phyloP scores from a whole-genome alignment of 2,329 filamentous ascomycete genomes.

The Pyrenophora seminiperda region DNA sequence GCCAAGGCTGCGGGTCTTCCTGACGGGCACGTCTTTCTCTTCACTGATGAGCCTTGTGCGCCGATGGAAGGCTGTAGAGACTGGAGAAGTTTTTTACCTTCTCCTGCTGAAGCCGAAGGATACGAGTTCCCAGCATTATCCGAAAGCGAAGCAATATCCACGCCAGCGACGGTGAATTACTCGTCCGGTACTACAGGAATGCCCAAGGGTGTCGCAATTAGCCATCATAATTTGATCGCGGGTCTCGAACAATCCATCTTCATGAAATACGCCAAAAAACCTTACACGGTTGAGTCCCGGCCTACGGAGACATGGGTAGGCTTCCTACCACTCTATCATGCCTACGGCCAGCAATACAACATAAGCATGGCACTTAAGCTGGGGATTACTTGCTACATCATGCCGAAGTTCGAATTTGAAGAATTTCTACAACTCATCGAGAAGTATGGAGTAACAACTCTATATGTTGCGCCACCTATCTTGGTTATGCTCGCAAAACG shows the following conservation, averaged over 20 bases:
- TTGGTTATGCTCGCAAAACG: constrained; percentile 53
- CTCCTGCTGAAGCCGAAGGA: constrained; percentile 31
- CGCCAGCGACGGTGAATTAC: constrained; percentile 57
- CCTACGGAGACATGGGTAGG: constrained; percentile 57
- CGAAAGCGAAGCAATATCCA: constrained; percentile 33
- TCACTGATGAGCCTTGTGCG: constrained; percentile 37
- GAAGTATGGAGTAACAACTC: constrained; percentile 45
- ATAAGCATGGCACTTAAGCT: constrained; percentile 52
- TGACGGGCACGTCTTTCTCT: constrained; percentile 39
- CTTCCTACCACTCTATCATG: constrained; percentile 51
- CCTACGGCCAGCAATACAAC: constrained; percentile 55
- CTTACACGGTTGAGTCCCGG: constrained; percentile 48
- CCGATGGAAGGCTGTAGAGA: constrained; percentile 34
- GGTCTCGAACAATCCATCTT: constrained; percentile 59
- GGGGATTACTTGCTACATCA: constrained; percentile 52
- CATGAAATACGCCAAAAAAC: constrained; percentile 51
- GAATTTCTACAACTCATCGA: constrained; percentile 49
- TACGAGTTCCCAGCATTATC: constrained; percentile 37
- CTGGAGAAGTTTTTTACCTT: constrained; percentile 39
- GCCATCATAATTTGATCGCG: constrained; percentile 57
- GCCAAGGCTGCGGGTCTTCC: constrained; percentile 37
- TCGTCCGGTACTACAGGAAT: constrained; percentile 59
- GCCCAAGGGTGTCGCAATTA: constrained; percentile 59
- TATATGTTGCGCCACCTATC: constrained; percentile 52
- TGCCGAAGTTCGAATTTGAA: constrained; percentile 50